Conservation (phyloP, 192 early-diverging fungal genomes). For the Allomyces javanicus region DNA sequence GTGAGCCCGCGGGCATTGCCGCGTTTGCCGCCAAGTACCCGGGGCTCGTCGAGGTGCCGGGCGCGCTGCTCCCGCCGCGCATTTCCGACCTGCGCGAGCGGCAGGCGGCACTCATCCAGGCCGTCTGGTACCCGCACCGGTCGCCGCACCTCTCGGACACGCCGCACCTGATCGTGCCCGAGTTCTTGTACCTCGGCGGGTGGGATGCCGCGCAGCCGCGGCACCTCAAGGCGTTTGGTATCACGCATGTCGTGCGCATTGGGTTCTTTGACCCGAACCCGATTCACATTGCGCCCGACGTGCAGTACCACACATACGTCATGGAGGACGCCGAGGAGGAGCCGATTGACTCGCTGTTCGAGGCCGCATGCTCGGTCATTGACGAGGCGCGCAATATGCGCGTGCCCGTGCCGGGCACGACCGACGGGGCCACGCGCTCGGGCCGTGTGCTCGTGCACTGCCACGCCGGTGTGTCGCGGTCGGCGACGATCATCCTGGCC, state of each 20-base stretch:
- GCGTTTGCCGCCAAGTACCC: not conserved
- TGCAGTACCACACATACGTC: not conserved
- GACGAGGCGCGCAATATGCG: constrained; percentile 22
- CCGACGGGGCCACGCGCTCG: constrained; percentile 5
- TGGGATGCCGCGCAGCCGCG: not conserved
- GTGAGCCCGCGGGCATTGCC: not conserved
- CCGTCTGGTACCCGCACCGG: not conserved
- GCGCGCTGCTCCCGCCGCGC: not conserved
- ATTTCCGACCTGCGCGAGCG: not conserved
- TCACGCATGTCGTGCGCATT: not conserved
- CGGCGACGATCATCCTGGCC: constrained; percentile 65
- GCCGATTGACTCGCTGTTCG: constrained; percentile 13
- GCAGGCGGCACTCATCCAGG: not conserved
- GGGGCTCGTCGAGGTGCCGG: not conserved
- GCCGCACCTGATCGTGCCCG: not conserved
- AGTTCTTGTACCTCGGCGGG: not conserved
- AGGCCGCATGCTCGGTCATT: constrained; percentile 42
- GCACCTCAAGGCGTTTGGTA: not conserved
- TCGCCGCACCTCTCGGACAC: not conserved
- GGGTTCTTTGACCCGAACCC: not conserved
- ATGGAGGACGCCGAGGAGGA: not conserved
- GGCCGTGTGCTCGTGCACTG: constrained; percentile 59
- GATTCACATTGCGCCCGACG: not conserved
- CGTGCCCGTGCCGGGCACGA: not conserved
- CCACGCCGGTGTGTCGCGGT: constrained; percentile 73